Base-by-base conservation (phyloP, 495 filamentous ascomycete species). In the Pyrenula massariospora region DNA sequence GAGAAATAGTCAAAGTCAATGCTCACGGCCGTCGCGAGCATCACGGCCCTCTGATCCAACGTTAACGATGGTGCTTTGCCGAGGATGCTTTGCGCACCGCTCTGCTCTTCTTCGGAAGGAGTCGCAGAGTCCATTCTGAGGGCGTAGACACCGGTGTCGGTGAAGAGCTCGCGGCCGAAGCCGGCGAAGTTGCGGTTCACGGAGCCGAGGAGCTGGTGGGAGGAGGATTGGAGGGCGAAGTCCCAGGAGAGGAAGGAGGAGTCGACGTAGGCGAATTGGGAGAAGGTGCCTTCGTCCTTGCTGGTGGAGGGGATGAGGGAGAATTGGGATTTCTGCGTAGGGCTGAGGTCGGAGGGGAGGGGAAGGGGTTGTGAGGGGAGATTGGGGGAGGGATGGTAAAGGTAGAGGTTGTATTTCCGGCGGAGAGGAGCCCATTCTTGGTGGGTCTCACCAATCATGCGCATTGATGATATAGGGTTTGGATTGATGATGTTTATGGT, bases 1-100 rank as follows among this genome's bases (percentile, higher is more conserved):
- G 81, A 85, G 67, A 88, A 88, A 62, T 87, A 88, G 64, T 88
- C 84, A 57, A 86, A 88, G 65, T 87, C 84, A 53, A 87, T 71
- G 52, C 77, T 84, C 19, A 87, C 83, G 19, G 84, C 84, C 1
- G 83, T 85, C 19, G 84, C 84, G 25, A 88, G 72, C 84, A 87
- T 86, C 22, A 87, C 77, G 0, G 84, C 84, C 42, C 84, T 76
- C 68, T 87, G 83, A 60, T 87, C 84, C 5, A 88, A 74, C 20
- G 82, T 84, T 83, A 88, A 84, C 0, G 77, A 82, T 1, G 72
- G 61, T 12, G 58, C 42, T 11, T 50, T 51, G 22, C 53, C 56
- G 2, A 70, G 71, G 22, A 75, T 73, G 12, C 73, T 42, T 58
- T 77, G 70, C 0, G 56, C 23, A 8, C 22, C 22, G 50, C 50